Evolutionary conservation across 2,329 filamentous ascomycete genomes (phyloP).

Genomic region (Verruconis gallopava): DNA sequence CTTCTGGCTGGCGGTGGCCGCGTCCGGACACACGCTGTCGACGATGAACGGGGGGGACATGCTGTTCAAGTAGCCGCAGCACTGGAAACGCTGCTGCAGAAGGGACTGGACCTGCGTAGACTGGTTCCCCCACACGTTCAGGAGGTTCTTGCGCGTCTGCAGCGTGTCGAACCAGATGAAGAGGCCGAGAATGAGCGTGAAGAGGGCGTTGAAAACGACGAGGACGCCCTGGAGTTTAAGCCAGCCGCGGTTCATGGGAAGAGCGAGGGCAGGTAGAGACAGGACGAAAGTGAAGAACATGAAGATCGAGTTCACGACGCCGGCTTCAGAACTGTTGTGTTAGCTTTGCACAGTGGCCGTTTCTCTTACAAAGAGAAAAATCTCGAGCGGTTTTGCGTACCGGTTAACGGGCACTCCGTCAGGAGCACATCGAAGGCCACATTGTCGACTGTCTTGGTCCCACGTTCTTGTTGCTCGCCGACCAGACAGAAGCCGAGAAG

Average conservation of each 20-base stretch:
- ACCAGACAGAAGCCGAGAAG: slow-evolving; percentile 41
- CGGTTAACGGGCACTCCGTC: slow-evolving; percentile 38
- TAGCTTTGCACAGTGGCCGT: no score
- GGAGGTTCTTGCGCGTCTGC: slow-evolving; percentile 50
- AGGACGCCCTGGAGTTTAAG: slow-evolving; percentile 58
- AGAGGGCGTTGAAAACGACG: slow-evolving; percentile 51
- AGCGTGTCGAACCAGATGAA: slow-evolving; percentile 59
- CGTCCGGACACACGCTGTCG: slow-evolving; percentile 54
- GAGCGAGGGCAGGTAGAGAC: slow-evolving; percentile 58
- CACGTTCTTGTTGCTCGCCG: slow-evolving; percentile 30
- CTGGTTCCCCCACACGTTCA: slow-evolving; percentile 47
- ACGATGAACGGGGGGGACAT: slow-evolving; percentile 59
- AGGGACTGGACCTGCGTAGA: slow-evolving; percentile 47
- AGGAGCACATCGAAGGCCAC: slow-evolving; percentile 41
- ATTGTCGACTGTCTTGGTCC: slow-evolving; percentile 32
- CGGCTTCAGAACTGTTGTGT: slow-evolving; percentile 37
- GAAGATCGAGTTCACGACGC: slow-evolving; percentile 58
- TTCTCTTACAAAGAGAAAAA: no score
- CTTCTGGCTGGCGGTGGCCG: slow-evolving; percentile 56
- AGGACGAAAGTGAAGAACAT: slow-evolving; percentile 57
- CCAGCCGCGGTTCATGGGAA: slow-evolving; percentile 52
- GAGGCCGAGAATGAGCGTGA: slow-evolving; percentile 47
- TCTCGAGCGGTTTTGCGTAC: slow-evolving; percentile 15
- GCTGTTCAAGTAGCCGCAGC: slow-evolving; percentile 68
- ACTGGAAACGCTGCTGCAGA: slow-evolving; percentile 63